phyloP scores from a whole-genome alignment of 23 red algal genomes.

The Gracilaria domingensis region DNA sequence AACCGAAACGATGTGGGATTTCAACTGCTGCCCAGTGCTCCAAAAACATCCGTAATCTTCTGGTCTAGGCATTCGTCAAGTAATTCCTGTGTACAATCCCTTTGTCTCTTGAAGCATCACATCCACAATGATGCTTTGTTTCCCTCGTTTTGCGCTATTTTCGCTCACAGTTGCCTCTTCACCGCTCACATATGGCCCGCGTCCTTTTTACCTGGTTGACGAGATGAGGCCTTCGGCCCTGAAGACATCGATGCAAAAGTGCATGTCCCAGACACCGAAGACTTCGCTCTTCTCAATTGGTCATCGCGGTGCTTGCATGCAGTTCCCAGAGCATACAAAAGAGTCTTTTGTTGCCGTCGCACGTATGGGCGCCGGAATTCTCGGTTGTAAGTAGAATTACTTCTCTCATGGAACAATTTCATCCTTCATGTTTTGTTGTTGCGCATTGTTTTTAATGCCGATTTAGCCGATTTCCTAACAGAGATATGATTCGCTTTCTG shows the following conservation, averaged over 20 bases:
- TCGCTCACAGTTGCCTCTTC: too few species aligned
- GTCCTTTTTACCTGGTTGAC: conserved; percentile 50
- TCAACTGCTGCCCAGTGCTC: too few species aligned
- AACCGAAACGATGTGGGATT: too few species aligned
- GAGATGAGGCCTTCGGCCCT: conserved; percentile 1
- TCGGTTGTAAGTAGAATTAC: conserved; percentile 28
- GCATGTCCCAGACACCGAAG: not conserved
- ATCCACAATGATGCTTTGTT: too few species aligned
- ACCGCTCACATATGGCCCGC: conserved; percentile 29
- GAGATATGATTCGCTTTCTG: not conserved
- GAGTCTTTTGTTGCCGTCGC: conserved; percentile 43
- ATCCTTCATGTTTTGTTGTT: not conserved
- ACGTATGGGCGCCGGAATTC: conserved; percentile 17
- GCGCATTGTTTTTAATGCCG: too few species aligned
- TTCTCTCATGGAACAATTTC: not conserved
- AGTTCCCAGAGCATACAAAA: conserved; percentile 50
- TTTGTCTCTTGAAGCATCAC: too few species aligned
- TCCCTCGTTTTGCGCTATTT: too few species aligned
- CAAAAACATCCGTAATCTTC: too few species aligned
- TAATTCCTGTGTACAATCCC: too few species aligned
- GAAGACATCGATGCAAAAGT: not conserved
- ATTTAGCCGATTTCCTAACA: too few species aligned
- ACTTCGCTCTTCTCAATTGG: conserved; percentile 32
- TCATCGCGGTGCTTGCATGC: conserved; percentile 34
- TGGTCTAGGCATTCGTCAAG: too few species aligned